Conservation (phyloP, 2,329 filamentous ascomycete genomes). For the Arthrobotrys musiformis region DNA sequence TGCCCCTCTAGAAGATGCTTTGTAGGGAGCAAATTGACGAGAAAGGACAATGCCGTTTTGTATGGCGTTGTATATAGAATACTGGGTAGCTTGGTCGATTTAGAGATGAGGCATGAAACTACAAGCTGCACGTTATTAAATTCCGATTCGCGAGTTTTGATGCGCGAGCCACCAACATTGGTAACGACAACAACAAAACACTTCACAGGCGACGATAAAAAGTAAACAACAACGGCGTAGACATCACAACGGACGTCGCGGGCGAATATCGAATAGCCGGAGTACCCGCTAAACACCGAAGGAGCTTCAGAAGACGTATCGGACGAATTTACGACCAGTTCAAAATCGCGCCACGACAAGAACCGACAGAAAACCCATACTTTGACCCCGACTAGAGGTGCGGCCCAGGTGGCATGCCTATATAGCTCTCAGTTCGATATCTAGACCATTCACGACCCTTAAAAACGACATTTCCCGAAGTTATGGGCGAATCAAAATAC, state of each 20-base stretch:
- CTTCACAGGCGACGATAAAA: background rate
- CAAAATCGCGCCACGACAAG: background rate
- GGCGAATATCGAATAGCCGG: background rate
- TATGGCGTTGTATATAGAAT: background rate
- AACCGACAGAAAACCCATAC: background rate
- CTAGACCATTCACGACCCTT: background rate
- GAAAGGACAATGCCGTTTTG: background rate
- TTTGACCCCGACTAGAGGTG: background rate
- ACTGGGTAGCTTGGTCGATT: background rate
- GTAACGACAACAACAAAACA: slow-evolving; percentile 27
- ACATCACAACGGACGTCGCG: background rate
- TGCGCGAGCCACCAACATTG: slow-evolving; percentile 17
- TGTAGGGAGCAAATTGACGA: background rate
- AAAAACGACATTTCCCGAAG: background rate
- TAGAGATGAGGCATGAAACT: background rate
- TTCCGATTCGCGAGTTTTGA: slow-evolving; percentile 23
- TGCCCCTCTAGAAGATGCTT: background rate
- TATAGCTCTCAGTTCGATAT: slow-evolving; percentile 7
- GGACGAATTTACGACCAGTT: background rate
- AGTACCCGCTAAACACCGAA: background rate
- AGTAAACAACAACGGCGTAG: slow-evolving; percentile 16
- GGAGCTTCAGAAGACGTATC: background rate
- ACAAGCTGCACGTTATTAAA: background rate
- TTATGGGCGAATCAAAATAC: slow-evolving; percentile 47
- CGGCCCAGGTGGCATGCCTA: slow-evolving; percentile 6